These are phyloP conservation scores for Vicia sativa DNA, from an alignment of 306 rosid genomes.

Conservation along the genomic window DNA sequence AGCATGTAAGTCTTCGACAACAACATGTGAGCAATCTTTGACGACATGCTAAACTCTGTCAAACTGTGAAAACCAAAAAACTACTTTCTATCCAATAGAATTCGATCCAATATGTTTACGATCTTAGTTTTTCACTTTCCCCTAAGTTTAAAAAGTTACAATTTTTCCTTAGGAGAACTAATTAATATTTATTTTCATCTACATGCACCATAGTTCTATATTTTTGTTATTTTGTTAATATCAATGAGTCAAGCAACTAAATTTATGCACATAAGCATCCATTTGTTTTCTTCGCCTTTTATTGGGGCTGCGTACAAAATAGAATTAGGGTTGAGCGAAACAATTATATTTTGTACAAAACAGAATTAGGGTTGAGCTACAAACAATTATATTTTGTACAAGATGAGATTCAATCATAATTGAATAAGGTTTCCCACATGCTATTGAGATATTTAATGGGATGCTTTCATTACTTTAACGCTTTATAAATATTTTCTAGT, in stretches of 20 bases:
- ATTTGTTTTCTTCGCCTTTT: too few relatives aligned
- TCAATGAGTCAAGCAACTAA: conserved; percentile 22
- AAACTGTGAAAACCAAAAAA: too few relatives aligned
- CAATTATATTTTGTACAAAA: too few relatives aligned
- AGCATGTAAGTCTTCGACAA: too few relatives aligned
- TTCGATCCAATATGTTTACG: conserved; percentile 50
- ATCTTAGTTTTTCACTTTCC: conserved; percentile 28
- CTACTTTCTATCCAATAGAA: too few relatives aligned
- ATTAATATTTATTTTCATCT: conserved; percentile 29
- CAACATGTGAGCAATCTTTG: too few relatives aligned
- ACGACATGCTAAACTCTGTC: too few relatives aligned
- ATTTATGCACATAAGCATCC: not conserved
- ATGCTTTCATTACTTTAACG: conserved; percentile 3
- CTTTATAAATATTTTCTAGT: conserved; percentile 26
- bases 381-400: too few relatives aligned
- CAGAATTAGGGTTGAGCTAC: too few relatives aligned
- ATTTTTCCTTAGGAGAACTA: conserved; percentile 7
- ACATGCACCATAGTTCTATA: conserved; percentile 9
- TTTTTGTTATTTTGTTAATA: conserved; percentile 5
- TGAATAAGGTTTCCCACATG: conserved; percentile 3
- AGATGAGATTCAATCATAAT: too few relatives aligned
- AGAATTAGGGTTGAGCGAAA: too few relatives aligned
- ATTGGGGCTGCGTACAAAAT: too few relatives aligned
- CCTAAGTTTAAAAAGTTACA: conserved; percentile 16
- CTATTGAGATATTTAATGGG: not conserved